Base-by-base conservation (phyloP, 106 monocot genomes). In the Platanthera guangdongensis region DNA sequence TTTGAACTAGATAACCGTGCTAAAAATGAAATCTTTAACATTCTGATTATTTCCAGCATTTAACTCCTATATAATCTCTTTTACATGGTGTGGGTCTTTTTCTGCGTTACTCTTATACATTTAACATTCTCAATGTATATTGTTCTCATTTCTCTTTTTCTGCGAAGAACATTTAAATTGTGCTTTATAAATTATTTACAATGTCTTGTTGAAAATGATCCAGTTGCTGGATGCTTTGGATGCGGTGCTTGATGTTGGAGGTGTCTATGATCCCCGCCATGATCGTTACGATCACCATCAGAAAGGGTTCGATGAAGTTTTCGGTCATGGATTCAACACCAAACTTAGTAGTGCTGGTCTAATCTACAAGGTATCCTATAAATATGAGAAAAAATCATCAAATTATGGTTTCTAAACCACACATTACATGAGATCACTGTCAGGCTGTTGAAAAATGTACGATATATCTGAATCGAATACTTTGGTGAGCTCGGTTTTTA, bases 221-320 rank as follows among this genome's bases (percentile, higher is more conserved):
- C 68, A 95, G 95, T 45, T 94, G 9, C 76, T 99, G 47, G 92
- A 99, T 47, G 81, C 88, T 10, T 79, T 99, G 54, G 97, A 99
- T 81, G 97, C 97, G 0, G 94, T 94, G 71, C 94, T 99, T 75
- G 97, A 99, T 87, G 97, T 99, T 32, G 97, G 97, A 25, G 97
- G 97, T 15, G 89, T 94, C 2, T 99, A 99, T 67, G 97, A 99
- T 84, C 92, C 94, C 7, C 80, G 79, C 57, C 83, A 49, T 8
- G 89, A 92, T 75, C 84, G 94, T 9, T 99, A 85, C 68, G 97
- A 99, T 78, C 97, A 99, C 69, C 97, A 99, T 62, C 97, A 99
- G 81, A 99, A 94, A 79, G 97, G 97, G 4, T 99, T 99, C 65
- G 68, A 6, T 52, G 89, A 99, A 75, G 86, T 88, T 60, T 94